phyloP scores from a whole-genome alignment of 1,139 yeast species.

The Debaryomyces udenii region DNA sequence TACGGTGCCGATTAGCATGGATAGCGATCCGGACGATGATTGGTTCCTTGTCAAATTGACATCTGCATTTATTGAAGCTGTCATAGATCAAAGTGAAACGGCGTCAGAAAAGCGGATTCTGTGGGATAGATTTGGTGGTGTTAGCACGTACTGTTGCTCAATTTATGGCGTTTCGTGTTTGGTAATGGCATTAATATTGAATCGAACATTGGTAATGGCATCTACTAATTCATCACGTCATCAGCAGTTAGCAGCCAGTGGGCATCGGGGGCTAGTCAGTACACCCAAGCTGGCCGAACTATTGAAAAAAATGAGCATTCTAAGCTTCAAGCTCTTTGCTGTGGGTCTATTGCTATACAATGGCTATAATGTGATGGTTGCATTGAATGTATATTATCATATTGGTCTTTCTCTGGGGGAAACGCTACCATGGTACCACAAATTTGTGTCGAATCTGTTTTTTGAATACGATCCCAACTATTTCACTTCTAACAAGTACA shows the following conservation, averaged over 20 bases:
- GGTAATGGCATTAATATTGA: slow-evolving; percentile 64
- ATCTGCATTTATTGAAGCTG: slow-evolving; percentile 25
- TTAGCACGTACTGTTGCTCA: slow-evolving; percentile 37
- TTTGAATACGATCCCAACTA: slow-evolving; percentile 40
- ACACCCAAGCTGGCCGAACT: slow-evolving; percentile 21
- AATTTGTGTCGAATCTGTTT: slow-evolving; percentile 23
- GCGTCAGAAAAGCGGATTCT: slow-evolving; percentile 12
- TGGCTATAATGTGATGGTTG: slow-evolving; percentile 38
- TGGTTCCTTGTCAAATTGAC: slow-evolving; percentile 14
- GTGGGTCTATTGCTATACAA: slow-evolving; percentile 37
- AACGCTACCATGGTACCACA: slow-evolving; percentile 24
- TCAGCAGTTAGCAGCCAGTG: slow-evolving; percentile 25
- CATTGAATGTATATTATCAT: slow-evolving; percentile 33
- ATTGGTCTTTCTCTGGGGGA: slow-evolving; percentile 22
- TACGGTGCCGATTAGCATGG: not conserved
- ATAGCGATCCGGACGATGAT: slow-evolving; percentile 3
- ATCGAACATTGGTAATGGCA: slow-evolving; percentile 69
- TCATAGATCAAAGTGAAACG: slow-evolving; percentile 27
- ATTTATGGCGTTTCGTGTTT: slow-evolving; percentile 49
- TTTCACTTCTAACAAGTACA: slow-evolving; percentile 30
- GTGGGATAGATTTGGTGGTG: slow-evolving; percentile 22
- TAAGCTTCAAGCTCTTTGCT: slow-evolving; percentile 40
- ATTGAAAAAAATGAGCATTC: slow-evolving; percentile 24
- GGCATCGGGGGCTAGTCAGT: slow-evolving; percentile 17
- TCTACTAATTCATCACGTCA: slow-evolving; percentile 47